Conservation (phyloP, 2,329 filamentous ascomycete species). For the Penicillium sp. region DNA sequence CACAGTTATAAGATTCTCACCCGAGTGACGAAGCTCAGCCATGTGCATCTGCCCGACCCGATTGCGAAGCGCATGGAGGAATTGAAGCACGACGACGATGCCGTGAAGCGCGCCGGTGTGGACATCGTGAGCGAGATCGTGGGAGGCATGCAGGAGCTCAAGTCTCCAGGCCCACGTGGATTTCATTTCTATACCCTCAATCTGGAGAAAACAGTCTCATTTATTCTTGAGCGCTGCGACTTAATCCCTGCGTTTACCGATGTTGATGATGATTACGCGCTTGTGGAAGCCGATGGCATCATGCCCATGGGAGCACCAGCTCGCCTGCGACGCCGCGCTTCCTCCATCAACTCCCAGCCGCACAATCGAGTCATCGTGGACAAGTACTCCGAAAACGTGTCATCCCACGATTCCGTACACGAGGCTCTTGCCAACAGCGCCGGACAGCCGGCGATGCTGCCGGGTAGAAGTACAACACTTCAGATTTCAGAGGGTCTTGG, state of each 20-base stretch:
- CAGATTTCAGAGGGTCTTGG: slow-evolving; percentile 94
- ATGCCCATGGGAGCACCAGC: slow-evolving; percentile 19
- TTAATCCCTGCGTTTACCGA: slow-evolving; percentile 63
- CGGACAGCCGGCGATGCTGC: slow-evolving; percentile 63
- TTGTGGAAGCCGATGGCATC: slow-evolving; percentile 33
- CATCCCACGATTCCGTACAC: slow-evolving; percentile 36
- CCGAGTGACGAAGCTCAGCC: slow-evolving; percentile 87
- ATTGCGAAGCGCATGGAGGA: slow-evolving; percentile 58
- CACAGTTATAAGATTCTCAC: slow-evolving; percentile 96
- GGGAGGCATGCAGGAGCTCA: slow-evolving; percentile 64
- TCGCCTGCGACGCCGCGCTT: slow-evolving; percentile 54
- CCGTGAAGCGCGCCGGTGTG: slow-evolving; percentile 44
- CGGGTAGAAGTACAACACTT: slow-evolving; percentile 74
- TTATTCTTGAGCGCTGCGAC: slow-evolving; percentile 79
- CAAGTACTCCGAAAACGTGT: slow-evolving; percentile 37
- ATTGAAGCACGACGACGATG: slow-evolving; percentile 43
- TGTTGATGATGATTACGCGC: slow-evolving; percentile 39
- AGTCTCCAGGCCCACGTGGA: slow-evolving; percentile 58
- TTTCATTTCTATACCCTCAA: slow-evolving; percentile 99
- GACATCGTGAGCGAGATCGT: slow-evolving; percentile 76
- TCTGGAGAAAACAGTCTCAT: slow-evolving; percentile 89
- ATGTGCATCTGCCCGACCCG: slow-evolving; percentile 69
- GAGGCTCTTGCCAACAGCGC: slow-evolving; percentile 74
- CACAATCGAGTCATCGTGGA: slow-evolving; percentile 83
- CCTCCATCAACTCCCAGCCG: slow-evolving; percentile 75